Evolutionary conservation across 768 basidiomycete genomes (phyloP).

Genomic region (Candolleomyces aberdarensis): DNA sequence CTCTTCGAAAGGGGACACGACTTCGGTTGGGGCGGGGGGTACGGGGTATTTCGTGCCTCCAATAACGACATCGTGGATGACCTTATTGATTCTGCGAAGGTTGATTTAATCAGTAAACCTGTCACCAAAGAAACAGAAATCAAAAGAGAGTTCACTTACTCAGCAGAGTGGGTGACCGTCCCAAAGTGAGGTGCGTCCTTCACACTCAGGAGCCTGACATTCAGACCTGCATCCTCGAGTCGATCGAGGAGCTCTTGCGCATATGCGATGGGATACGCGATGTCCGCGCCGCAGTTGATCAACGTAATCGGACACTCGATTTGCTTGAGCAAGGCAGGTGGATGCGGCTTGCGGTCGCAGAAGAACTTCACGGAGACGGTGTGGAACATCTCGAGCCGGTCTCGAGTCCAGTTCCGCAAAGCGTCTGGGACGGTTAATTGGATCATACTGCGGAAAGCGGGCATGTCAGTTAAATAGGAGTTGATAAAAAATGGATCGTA

Average conservation of each 20-base stretch:
- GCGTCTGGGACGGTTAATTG: background rate
- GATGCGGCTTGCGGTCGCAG: background rate
- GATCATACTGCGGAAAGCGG: slow-evolving; percentile 2
- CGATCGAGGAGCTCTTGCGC: slow-evolving; percentile 18
- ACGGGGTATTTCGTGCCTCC: slow-evolving; percentile 16
- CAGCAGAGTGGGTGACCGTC: slow-evolving; percentile 27
- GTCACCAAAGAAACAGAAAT: background rate
- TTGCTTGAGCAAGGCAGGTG: slow-evolving; percentile 9
- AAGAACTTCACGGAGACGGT: slow-evolving; percentile 13
- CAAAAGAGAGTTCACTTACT: slow-evolving; percentile 17
- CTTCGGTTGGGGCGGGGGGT: slow-evolving; percentile 18
- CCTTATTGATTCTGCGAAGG: slow-evolving; percentile 22
- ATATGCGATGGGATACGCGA: slow-evolving; percentile 24
- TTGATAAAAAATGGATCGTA: slow-evolving; percentile 13
- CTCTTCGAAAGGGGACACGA: slow-evolving; percentile 29
- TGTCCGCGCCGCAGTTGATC: slow-evolving; percentile 26
- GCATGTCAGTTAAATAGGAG: slow-evolving; percentile 12
- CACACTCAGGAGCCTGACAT: slow-evolving; percentile 22
- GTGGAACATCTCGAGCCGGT: slow-evolving; percentile 16
- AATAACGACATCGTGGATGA: slow-evolving; percentile 29
- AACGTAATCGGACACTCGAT: slow-evolving; percentile 25
- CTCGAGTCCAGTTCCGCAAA: slow-evolving; percentile 21
- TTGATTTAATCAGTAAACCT: background rate
- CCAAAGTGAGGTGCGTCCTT: slow-evolving; percentile 36
- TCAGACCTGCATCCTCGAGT: slow-evolving; percentile 23